phyloP scores from a whole-genome alignment of 1,284 basidiomycete species.

The Marasmius oreades region DNA sequence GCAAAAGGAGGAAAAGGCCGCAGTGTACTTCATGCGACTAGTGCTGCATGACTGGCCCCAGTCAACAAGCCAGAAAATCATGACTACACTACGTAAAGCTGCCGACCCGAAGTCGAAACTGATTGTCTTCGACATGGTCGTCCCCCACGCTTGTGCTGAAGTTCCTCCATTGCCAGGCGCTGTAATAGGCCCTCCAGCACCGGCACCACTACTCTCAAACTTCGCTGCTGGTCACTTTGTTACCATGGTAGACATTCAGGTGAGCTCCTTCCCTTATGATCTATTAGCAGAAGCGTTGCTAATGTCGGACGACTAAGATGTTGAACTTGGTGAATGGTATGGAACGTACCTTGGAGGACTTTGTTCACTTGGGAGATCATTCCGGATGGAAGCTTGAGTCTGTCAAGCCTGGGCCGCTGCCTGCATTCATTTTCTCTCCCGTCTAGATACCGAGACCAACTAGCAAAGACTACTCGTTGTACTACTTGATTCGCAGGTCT shows the following conservation, averaged over 20 bases:
- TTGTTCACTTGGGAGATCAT: conserved; percentile 2
- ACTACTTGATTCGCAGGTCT: too few relatives aligned
- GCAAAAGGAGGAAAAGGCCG: conserved; percentile 20
- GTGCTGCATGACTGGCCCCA: conserved; percentile 27
- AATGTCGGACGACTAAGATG: background rate
- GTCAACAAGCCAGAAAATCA: conserved; percentile 16
- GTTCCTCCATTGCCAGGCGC: background rate
- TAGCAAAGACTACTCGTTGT: too few relatives aligned
- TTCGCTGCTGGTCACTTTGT: background rate
- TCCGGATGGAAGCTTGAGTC: conserved; percentile 9
- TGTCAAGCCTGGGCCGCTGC: background rate
- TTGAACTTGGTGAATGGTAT: conserved; percentile 1
- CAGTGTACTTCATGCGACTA: conserved; percentile 22
- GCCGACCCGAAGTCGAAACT: conserved; percentile 19
- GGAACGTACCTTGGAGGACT: conserved; percentile 9
- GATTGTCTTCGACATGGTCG: conserved; percentile 21
- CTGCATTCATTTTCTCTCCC: conserved; percentile 3
- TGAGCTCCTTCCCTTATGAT: too few relatives aligned
- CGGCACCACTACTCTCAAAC: conserved; percentile 1
- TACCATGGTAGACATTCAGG: conserved; percentile 4
- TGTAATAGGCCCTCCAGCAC: background rate
- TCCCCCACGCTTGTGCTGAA: conserved; percentile 2
- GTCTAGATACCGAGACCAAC: background rate
- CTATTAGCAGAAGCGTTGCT: too few relatives aligned
- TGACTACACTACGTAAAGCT: conserved; percentile 19